Conservation (phyloP, 129 eudicot genomes). For the carrot (Daucus carota) region DH1_v3.0 NC_030389.2:29972501-29973000, state of each 20-base stretch:
- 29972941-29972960: background rate
- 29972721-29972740: background rate
- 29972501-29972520: background rate
- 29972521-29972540: too few relatives aligned
- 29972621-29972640: background rate
- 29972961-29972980: background rate
- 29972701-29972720: background rate
- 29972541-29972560: too few relatives aligned
- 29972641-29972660: background rate
- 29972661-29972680: background rate
- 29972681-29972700: background rate
- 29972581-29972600: background rate
- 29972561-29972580: background rate
- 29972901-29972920: background rate
- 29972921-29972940: background rate
- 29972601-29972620: background rate
- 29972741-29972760: background rate
- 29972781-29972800: background rate
- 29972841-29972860: background rate
- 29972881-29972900: background rate
- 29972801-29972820: background rate
- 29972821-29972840: background rate
- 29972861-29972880: background rate
- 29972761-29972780: background rate
- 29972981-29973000: background rate